Conservation (phyloP, 108 stramenopile species). For the Epithemia pelagica region DNA sequence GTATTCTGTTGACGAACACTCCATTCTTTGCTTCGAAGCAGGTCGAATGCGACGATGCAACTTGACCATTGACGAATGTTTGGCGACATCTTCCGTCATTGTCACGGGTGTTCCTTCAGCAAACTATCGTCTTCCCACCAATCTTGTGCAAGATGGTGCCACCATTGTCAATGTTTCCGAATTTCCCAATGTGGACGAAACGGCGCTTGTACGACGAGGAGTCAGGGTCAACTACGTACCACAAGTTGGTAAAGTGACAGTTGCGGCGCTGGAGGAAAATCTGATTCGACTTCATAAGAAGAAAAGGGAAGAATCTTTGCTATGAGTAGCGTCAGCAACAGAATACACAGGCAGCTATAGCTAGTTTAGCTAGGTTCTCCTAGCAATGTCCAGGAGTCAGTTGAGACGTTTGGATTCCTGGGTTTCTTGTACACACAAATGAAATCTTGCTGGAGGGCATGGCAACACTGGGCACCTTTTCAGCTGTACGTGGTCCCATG, state of each 20-base stretch:
- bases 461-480: too few relatives aligned
- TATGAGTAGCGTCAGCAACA: too few relatives aligned
- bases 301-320: background rate
- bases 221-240: constrained; percentile 33
- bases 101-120: constrained; percentile 83
- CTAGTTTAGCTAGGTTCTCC: too few relatives aligned
- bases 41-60: constrained; percentile 23
- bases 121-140: constrained; percentile 61
- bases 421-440: too few relatives aligned
- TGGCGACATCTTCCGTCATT: constrained; percentile 57
- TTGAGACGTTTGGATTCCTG: too few relatives aligned
- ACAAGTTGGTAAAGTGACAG: constrained; percentile 91
- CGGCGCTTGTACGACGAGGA: constrained; percentile 50
- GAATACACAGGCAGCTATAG: too few relatives aligned
- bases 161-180: constrained; percentile 87
- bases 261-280: constrained; percentile 87
- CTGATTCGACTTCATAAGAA: constrained; percentile 68
- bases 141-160: constrained; percentile 55
- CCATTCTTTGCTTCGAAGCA: constrained; percentile 57
- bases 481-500: too few relatives aligned
- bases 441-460: too few relatives aligned
- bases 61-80: constrained; percentile 50
- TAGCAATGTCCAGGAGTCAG: too few relatives aligned
- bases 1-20: constrained; percentile 85
- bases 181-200: constrained; percentile 79